These are phyloP conservation scores for Aspergillus piperis DNA, from an alignment of 2,329 filamentous ascomycete genomes.

Conservation along the genomic window DNA sequence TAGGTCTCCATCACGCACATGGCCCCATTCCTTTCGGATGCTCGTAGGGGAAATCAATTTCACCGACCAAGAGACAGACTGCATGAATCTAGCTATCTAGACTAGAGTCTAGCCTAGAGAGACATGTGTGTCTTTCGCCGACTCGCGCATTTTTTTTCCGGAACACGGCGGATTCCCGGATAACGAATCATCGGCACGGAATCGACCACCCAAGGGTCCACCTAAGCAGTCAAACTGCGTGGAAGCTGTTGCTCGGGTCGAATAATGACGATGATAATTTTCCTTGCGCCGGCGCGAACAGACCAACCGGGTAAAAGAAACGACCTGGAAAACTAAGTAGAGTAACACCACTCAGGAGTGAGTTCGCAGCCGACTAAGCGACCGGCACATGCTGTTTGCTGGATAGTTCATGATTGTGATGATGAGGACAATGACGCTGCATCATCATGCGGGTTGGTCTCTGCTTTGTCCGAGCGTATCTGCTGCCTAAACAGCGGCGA, in stretches of 20 bases:
- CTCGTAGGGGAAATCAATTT: constrained; percentile 1
- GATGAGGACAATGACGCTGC: neutral
- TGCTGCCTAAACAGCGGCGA: neutral
- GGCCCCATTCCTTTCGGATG: neutral
- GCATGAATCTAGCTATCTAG: neutral
- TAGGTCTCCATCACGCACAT: neutral
- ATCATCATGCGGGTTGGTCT: constrained; percentile 1
- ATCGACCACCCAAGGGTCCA: neutral
- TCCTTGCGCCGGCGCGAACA: neutral
- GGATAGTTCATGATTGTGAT: too few species aligned
- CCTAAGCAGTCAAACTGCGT: neutral
- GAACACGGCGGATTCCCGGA: neutral
- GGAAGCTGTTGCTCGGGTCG: neutral
- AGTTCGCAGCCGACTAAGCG: neutral
- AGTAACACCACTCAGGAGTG: neutral
- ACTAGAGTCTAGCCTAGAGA: too few species aligned
- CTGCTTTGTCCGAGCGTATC: neutral
- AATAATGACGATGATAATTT: neutral
- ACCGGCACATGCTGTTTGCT: neutral
- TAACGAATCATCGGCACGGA: neutral
- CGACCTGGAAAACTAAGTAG: neutral
- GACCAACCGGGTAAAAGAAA: constrained; percentile 7
- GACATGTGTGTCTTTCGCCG: neutral
- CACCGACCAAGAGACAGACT: neutral
- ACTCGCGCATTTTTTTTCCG: neutral